These are phyloP conservation scores for Aspergillus sp. DNA, from an alignment of 2,329 filamentous ascomycete species.

Conservation along the genomic window DNA sequence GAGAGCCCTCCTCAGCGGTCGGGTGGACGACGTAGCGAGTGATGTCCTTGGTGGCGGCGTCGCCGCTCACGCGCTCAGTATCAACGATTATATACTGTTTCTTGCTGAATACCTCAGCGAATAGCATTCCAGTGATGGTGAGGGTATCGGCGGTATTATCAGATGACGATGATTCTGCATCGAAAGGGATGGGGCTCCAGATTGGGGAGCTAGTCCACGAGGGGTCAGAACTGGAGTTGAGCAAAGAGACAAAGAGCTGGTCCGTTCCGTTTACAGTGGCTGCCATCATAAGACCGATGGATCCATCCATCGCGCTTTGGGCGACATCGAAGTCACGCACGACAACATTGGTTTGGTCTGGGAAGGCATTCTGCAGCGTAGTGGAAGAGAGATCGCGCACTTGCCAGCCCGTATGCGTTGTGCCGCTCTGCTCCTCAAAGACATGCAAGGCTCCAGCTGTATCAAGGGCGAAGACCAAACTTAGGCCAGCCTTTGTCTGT, in stretches of 20 bases:
- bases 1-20: background rate
- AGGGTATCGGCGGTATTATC: background rate
- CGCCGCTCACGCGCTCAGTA: background rate
- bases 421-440: conserved; percentile 9
- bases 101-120: background rate
- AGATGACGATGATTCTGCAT: background rate
- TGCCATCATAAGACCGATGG: conserved; percentile 7
- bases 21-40: background rate
- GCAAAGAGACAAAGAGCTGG: conserved; percentile 6
- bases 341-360: background rate
- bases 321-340: conserved; percentile 7
- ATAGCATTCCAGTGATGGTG: background rate
- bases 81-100: background rate
- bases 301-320: conserved; percentile 4
- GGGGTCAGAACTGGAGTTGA: background rate
- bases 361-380: background rate
- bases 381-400: conserved; percentile 1
- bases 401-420: background rate
- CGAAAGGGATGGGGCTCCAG: conserved; percentile 10
- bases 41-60: background rate
- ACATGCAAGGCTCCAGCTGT: conserved; percentile 1
- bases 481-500: conserved; percentile 5
- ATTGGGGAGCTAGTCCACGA: background rate
- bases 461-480: conserved; percentile 5
- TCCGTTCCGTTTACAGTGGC: background rate